Conservation (phyloP, 1,284 basidiomycete species). For the Ceratobasidium sp. region DNA sequence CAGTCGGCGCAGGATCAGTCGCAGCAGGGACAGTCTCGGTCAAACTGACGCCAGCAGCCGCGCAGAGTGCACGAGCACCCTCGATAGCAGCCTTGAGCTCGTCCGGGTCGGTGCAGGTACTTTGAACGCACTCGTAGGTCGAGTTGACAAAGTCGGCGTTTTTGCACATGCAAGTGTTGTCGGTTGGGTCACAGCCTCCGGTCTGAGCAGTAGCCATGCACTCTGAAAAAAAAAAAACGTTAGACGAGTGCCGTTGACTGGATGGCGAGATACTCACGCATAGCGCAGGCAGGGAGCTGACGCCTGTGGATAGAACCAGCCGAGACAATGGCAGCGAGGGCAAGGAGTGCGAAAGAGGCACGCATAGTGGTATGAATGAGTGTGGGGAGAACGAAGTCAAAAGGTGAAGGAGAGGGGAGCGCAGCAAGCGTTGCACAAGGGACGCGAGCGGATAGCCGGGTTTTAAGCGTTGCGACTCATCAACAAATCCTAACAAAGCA, state of each 20-base stretch:
- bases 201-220: slow-evolving; percentile 51
- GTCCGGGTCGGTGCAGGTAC: slow-evolving; percentile 60
- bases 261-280: slow-evolving; percentile 30
- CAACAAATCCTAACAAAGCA: slow-evolving; percentile 15
- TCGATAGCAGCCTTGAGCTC: slow-evolving; percentile 65
- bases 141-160: slow-evolving; percentile 62
- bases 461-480: slow-evolving; percentile 22
- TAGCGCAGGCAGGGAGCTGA: slow-evolving; percentile 16
- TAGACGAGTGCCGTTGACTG: neutral
- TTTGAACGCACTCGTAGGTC: slow-evolving; percentile 64
- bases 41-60: slow-evolving; percentile 56
- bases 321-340: slow-evolving; percentile 61
- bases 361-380: slow-evolving; percentile 62
- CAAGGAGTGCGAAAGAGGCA: slow-evolving; percentile 63
- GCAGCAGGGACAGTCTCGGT: slow-evolving; percentile 45
- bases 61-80: slow-evolving; percentile 64
- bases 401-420: neutral
- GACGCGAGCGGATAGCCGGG: neutral
- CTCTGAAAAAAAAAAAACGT: neutral
- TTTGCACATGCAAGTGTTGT: slow-evolving; percentile 69
- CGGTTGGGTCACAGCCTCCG: slow-evolving; percentile 60
- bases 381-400: slow-evolving; percentile 13
- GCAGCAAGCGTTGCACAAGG: slow-evolving; percentile 8
- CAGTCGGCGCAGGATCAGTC: neutral
- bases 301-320: slow-evolving; percentile 54